Percentiles rank a stretch among this genome's conserved stretches.
phyloP scores from a whole-genome alignment of 2,329 filamentous ascomycete species.

The Aspergillus awamori region DNA sequence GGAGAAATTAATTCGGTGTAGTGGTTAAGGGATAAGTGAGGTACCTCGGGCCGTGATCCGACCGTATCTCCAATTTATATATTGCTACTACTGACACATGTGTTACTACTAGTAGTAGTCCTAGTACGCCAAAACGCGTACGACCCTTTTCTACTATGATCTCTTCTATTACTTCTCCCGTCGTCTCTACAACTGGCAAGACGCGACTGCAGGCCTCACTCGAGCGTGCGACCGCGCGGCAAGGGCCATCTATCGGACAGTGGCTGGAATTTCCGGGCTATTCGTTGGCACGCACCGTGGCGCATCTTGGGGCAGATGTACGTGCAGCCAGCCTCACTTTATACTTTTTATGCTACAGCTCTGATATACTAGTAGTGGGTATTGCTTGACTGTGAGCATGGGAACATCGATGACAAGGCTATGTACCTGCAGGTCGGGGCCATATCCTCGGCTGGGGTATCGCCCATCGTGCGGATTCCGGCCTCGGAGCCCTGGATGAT shows the following conservation, averaged over 20 bases:
- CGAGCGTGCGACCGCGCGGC: neutral
- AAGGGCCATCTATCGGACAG: neutral
- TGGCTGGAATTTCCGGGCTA: slow-evolving; percentile 12
- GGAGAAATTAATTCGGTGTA: too few relatives aligned
- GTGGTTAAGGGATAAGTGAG: too few relatives aligned
- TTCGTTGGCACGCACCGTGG: neutral
- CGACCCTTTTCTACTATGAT: too few relatives aligned
- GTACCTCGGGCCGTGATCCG: too few relatives aligned
- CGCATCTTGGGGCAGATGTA: slow-evolving; percentile 2
- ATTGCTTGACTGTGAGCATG: slow-evolving; percentile 5
- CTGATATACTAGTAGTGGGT: neutral
- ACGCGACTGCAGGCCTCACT: neutral
- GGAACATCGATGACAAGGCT: slow-evolving; percentile 1
- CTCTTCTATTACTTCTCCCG: too few relatives aligned
- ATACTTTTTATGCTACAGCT: too few relatives aligned
- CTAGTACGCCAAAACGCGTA: too few relatives aligned
- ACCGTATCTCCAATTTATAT: too few relatives aligned
- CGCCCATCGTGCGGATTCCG: neutral
- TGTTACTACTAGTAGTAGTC: too few relatives aligned
- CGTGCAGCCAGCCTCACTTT: neutral
- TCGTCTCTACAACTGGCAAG: too few relatives aligned
- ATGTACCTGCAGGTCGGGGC: slow-evolving; percentile 2
- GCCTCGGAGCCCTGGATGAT: neutral
- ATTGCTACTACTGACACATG: too few relatives aligned
- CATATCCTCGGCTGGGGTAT: neutral